phyloP scores from a whole-genome alignment of 148 eudicot genomes.

The Vaccinium macrocarpon region DNA sequence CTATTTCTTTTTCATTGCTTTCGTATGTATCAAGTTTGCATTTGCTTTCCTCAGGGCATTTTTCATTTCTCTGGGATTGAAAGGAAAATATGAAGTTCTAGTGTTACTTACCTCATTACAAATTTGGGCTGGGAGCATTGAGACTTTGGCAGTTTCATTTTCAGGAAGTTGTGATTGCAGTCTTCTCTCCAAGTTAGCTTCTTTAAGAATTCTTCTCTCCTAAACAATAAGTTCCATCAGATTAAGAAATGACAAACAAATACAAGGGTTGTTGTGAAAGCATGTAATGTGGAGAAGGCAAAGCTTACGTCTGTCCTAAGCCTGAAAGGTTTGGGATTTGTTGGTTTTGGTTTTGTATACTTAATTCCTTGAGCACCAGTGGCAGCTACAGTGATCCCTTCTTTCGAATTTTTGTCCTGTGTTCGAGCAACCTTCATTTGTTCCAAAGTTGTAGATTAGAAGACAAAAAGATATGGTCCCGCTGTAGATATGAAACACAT shows the following conservation, averaged over 20 bases:
- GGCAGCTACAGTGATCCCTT: constrained; percentile 26
- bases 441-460: not conserved
- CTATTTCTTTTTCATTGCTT: constrained; percentile 21
- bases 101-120: not conserved
- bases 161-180: constrained; percentile 23
- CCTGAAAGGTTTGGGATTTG: constrained; percentile 87
- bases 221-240: constrained; percentile 26
- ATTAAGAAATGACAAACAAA: not conserved
- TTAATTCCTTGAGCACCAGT: constrained; percentile 41
- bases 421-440: constrained; percentile 31
- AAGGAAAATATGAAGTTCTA: not conserved
- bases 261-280: not conserved
- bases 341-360: constrained; percentile 68
- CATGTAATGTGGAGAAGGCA: not conserved
- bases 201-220: constrained; percentile 92
- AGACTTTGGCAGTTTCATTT: constrained; percentile 32
- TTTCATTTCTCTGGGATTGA: constrained; percentile 18
- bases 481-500: not conserved
- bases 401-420: constrained; percentile 41
- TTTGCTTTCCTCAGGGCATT: constrained; percentile 22
- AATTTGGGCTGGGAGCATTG: constrained; percentile 27
- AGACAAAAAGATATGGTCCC: not conserved
- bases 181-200: constrained; percentile 70
- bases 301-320: constrained; percentile 81
- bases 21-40: constrained; percentile 22